Base-by-base conservation (phyloP, 2,329 filamentous ascomycete species). In the Keithomyces neogunnii region DNA sequence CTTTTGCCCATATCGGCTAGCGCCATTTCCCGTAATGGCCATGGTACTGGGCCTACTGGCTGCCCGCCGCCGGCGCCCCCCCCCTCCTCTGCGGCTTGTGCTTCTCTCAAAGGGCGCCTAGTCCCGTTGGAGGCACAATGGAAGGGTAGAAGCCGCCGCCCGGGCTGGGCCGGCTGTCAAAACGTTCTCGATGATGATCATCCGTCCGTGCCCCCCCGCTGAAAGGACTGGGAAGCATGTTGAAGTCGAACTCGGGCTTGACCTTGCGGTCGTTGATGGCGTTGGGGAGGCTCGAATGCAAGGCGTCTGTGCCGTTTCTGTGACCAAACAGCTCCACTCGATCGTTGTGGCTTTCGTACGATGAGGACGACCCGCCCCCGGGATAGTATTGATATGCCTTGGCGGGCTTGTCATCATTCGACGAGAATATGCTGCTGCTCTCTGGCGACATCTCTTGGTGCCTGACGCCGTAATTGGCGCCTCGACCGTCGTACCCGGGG, bases 331-430 rank as follows among this genome's bases (percentile, higher is more conserved):
- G 68, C 51, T 81, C 77, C 26, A 81, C 71, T 1, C 70, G 63
- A 46, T 78, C 73, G 31, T 68, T 63, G 3, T 71, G 66, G 26
- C 64, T 65, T 46, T 80, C 76, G 57, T 78, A 80, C 46, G 57
- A 77, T 78, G 48, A 80, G 71, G 3, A 75, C 57, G 0, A 44
- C 40, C 26, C 40, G 29, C 40, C 40, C 68, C 67, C 0, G 76
- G 74, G 9, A 55, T 75, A 81, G 57, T 82, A 81, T 51, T 78
- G 73, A 53, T 81, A 82, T 0, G 71, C 73, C 55, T 78, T 80
- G 10, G 65, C 70, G 2, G 69, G 62, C 60, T 80, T 79, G 26
- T 72, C 70, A 9, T 81, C 75, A 19, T 80, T 75, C 1, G 73
- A 55, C 6, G 75, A 68, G 36, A 82, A 74, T 50, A 77, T 70